Base-by-base conservation (phyloP, 2,329 filamentous ascomycete species). In the Daldinia sp. region DNA sequence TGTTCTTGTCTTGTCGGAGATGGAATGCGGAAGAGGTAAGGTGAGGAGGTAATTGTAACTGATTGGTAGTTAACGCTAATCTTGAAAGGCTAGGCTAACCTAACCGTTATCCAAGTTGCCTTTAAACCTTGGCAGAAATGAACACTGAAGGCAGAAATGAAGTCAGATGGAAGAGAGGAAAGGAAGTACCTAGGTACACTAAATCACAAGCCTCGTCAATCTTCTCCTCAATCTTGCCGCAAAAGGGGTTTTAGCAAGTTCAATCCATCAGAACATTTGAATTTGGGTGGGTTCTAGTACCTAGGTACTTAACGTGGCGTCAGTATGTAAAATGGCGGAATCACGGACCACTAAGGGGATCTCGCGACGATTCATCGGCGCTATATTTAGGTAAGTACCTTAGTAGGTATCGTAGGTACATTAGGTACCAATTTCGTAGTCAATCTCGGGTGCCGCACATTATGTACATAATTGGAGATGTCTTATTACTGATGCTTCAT, bases 201-300 rank as follows among this genome's bases (percentile, higher is more conserved):
- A n/a, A n/a, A 57, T 61, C 61, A 67, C 58, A 67, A 64, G 64
- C 64, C 58, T 67, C n/a, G n/a, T n/a, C 61, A 59, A 41, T 41
- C 4, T 19, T 17, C 17, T 19, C 37, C 17, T 25, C 13, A 47
- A 21, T 30, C 51, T 27, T 45, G 35, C 21, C 11, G 45, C 37
- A 4, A 61, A 64, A 43, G 45, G 57, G 35, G 61, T 52, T 62
- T 35, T 35, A 15, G 34, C 6, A 45, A 23, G 21, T 45, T 15
- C n/a, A n/a, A n/a, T n/a, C n/a, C n/a, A n/a, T n/a, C n/a, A n/a
- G n/a, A n/a, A n/a, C n/a, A n/a, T n/a, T n/a, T n/a, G n/a, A n/a
- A n/a, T 47, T 54, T 49, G 32, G 29, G 49, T 30, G 57, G 59
- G 51, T 37, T n/a, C n/a, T n/a, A n/a, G n/a, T n/a, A n/a, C n/a